Conservation (phyloP, 768 basidiomycete species). For the Lentinula aciculospora region DNA sequence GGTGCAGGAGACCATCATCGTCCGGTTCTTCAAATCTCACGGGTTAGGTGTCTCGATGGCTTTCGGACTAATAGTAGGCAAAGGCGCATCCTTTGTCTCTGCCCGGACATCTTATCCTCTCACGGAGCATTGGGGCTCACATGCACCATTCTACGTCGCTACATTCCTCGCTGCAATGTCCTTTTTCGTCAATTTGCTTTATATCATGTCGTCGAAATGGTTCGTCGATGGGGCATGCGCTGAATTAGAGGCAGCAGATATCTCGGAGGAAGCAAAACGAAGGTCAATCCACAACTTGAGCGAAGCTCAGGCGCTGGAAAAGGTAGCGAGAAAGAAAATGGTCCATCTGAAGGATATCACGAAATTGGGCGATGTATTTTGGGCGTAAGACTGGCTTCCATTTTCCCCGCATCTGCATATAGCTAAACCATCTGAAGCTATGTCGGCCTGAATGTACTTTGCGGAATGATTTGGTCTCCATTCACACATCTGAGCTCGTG, state of each 20-base stretch:
- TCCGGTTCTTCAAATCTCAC: slow-evolving; percentile 73
- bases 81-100: slow-evolving; percentile 70
- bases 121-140: slow-evolving; percentile 58
- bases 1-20: slow-evolving; percentile 80
- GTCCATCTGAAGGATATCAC: slow-evolving; percentile 58
- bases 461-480: slow-evolving; percentile 73
- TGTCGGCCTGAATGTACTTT: slow-evolving; percentile 69
- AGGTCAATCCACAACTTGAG: slow-evolving; percentile 39
- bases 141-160: slow-evolving; percentile 71
- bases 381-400: slow-evolving; percentile 50
- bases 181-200: slow-evolving; percentile 62
- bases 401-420: neutral
- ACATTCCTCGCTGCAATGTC: slow-evolving; percentile 60
- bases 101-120: slow-evolving; percentile 74
- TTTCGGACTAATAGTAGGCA: slow-evolving; percentile 79
- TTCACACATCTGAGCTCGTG: slow-evolving; percentile 75
- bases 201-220: slow-evolving; percentile 60
- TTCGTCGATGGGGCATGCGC: slow-evolving; percentile 55
- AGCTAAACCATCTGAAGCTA: slow-evolving; percentile 37
- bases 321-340: slow-evolving; percentile 58
- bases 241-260: slow-evolving; percentile 60
- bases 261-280: slow-evolving; percentile 46
- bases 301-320: slow-evolving; percentile 57
- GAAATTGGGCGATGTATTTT: slow-evolving; percentile 70
- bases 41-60: slow-evolving; percentile 75